Evolutionary conservation across 1,139 yeast species (phyloP).

Genomic region (Pichia norvegensis): DNA sequence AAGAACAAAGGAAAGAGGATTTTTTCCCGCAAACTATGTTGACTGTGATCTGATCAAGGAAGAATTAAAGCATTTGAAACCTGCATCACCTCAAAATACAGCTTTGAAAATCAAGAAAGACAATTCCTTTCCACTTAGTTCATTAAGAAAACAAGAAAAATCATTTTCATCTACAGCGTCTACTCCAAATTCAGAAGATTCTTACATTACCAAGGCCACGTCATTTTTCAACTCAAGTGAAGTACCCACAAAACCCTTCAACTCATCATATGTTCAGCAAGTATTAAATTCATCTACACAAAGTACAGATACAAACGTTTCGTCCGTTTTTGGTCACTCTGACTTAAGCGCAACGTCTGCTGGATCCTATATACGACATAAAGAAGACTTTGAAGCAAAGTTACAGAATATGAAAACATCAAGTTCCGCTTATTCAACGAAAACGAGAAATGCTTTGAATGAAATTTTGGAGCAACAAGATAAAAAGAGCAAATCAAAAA

Average conservation of each 20-base stretch:
- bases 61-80: conserved; percentile 15
- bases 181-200: not conserved
- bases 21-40: conserved; percentile 86
- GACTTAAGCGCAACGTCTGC: conserved; percentile 88
- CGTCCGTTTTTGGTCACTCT: conserved; percentile 33
- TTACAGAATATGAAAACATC: conserved; percentile 34
- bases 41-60: conserved; percentile 36
- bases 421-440: conserved; percentile 21
- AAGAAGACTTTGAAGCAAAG: conserved; percentile 22
- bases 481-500: conserved; percentile 41
- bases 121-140: conserved; percentile 8
- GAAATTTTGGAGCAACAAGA: conserved; percentile 39
- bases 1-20: conserved; percentile 76
- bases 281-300: conserved; percentile 24
- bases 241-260: conserved; percentile 8
- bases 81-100: conserved; percentile 9
- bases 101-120: conserved; percentile 5
- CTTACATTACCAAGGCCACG: conserved; percentile 4
- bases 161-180: conserved; percentile 2
- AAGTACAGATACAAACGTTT: conserved; percentile 27
- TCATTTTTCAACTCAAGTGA: conserved; percentile 16
- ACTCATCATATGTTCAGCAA: conserved; percentile 22
- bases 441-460: conserved; percentile 32
- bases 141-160: conserved; percentile 8
- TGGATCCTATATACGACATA: conserved; percentile 73